Base-by-base conservation (phyloP, 2,329 filamentous ascomycete species). In the Juglanconis sp. region DNA sequence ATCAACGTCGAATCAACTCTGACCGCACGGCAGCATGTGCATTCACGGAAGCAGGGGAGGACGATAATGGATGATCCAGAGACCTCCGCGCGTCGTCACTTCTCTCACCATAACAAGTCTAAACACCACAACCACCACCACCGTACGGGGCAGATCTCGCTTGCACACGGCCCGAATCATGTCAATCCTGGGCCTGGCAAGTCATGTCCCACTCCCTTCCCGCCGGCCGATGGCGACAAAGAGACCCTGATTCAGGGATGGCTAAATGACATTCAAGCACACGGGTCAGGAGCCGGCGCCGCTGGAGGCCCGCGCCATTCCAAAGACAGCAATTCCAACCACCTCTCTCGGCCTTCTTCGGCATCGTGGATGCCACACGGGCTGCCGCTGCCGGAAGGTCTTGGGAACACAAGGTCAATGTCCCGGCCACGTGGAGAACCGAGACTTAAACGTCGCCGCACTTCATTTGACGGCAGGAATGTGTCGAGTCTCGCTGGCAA, bases 241-340 rank as follows among this genome's bases (percentile, higher is more conserved):
- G 35, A 56, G 8, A 30, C 30, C n/a, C 15, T 60, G 6, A 40
- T 62, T 32, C 38, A 55, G 4, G 48, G n/a, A 13, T 63, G 57
- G 61, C 32, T 63, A 11, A 30, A 50, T 30, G 46, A 36, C n/a
- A 24, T 57, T 5, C 56, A 62, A 17, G 9, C 15, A 10, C 42
- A 47, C 5, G 34, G 31, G 47, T 13, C 50, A 38, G 50, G 7
- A 36, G 24, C 36, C n/a, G 2, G 35, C 11, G 6, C 15, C 30
- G 13, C 40, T 30, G 17, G 32, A 4, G 15, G 32, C 17, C 13
- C 35, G 15, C 10, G 24, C 47, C 1, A 48, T 3, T 15, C 55
- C 17, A 55, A 11, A 17, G n/a, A 50, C n/a, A 17, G 35, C 48
- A 32, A 10, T 1, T 15, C 31, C 9, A 51, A 13, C 35, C 13